A percentile compares a stretch with the other conserved stretches of the same genome.
Evolutionary conservation across 768 basidiomycete genomes (phyloP).

Genomic region (Phanerochaete carnosa): DNA sequence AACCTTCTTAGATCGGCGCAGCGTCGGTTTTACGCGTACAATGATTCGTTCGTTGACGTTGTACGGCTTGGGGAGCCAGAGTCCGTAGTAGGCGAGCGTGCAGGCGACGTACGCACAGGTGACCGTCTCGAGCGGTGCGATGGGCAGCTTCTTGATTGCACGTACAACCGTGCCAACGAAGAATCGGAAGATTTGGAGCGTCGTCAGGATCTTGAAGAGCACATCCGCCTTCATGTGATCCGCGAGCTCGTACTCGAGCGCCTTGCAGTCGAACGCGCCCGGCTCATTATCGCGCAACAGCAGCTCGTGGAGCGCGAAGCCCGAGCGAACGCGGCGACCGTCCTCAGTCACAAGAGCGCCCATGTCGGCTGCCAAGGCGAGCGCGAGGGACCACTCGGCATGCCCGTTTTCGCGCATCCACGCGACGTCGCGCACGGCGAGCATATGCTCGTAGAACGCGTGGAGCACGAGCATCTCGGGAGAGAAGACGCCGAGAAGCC

Average conservation of each 20-base stretch:
- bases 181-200: conserved; percentile 14
- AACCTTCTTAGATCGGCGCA: background rate
- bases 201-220: conserved; percentile 15
- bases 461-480: conserved; percentile 18
- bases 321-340: conserved; percentile 1
- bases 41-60: conserved; percentile 12
- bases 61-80: conserved; percentile 16
- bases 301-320: conserved; percentile 13
- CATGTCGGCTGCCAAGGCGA: conserved; percentile 16
- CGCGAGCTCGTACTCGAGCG: conserved; percentile 13
- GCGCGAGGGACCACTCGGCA: conserved; percentile 8
- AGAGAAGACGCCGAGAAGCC: conserved; percentile 15
- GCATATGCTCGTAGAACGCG: conserved; percentile 14
- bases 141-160: background rate
- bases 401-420: conserved; percentile 16
- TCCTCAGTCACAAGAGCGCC: conserved; percentile 5
- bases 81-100: conserved; percentile 15
- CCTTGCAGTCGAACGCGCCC: conserved; percentile 10
- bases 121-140: conserved; percentile 14
- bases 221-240: conserved; percentile 14
- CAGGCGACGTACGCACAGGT: conserved; percentile 15
- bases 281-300: conserved; percentile 5
- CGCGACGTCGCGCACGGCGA: conserved; percentile 14
- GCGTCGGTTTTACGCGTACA: conserved; percentile 3
- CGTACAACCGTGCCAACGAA: conserved; percentile 6